Conservation (phyloP, 176 grass and related monocot genomes). For the Carex pumila region DNA sequence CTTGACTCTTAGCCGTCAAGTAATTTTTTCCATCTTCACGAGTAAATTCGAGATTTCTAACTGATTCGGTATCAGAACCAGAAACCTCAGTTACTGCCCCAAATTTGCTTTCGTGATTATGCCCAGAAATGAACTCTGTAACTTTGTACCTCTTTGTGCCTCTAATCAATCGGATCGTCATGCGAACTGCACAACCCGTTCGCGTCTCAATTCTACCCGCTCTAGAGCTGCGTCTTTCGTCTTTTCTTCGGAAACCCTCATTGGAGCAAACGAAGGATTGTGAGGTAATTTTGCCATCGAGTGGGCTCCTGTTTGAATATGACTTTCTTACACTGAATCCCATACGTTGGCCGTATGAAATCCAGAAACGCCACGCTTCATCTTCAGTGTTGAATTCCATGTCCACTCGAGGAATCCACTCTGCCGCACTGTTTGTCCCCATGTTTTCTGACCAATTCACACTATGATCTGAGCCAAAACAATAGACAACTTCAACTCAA, state of each 20-base stretch:
- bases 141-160: constrained; percentile 3
- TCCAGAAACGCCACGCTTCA: constrained; percentile 1
- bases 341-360: neutral
- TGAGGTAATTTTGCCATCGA: constrained; percentile 1
- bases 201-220: neutral
- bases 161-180: constrained; percentile 4
- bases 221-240: neutral
- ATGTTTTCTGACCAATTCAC: neutral
- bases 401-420: constrained; percentile 4
- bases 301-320: neutral
- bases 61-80: neutral
- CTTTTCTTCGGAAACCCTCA: neutral
- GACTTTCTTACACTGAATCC: constrained; percentile 15
- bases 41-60: neutral
- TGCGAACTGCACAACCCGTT: neutral
- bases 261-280: constrained; percentile 2
- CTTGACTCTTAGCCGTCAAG: neutral
- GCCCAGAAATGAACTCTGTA: neutral
- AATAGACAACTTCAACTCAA: too few species aligned
- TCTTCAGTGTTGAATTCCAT: neutral
- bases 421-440: neutral
- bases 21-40: neutral
- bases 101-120: neutral
- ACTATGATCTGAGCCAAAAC: too few species aligned
- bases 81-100: neutral